Evolutionary conservation across 345 rosid species (phyloP).

Genomic region (Lumnitzera racemosa): DNA sequence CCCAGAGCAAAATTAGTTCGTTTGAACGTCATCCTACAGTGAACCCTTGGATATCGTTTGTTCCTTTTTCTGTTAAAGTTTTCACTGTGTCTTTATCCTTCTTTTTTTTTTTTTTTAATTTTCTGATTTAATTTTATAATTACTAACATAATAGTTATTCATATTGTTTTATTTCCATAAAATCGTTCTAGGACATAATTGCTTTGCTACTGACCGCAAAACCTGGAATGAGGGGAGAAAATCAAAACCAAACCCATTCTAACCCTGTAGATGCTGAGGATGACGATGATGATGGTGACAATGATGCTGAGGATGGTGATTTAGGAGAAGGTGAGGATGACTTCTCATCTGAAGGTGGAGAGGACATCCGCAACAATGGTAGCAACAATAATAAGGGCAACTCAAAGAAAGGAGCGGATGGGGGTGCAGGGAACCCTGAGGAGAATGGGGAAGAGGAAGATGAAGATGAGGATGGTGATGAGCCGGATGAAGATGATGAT

Average conservation of each 20-base stretch:
- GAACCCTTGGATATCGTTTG: too few relatives aligned
- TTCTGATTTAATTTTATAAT: too few relatives aligned
- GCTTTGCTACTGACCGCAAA: slow-evolving; percentile 12
- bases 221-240: slow-evolving; percentile 25
- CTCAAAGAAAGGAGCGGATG: slow-evolving; percentile 35
- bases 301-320: slow-evolving; percentile 30
- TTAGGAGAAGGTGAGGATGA: slow-evolving; percentile 54
- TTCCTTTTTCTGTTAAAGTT: too few relatives aligned
- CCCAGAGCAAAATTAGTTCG: too few relatives aligned
- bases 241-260: slow-evolving; percentile 10
- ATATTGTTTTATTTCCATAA: too few relatives aligned
- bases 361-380: slow-evolving; percentile 24
- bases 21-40: too few relatives aligned
- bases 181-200: too few relatives aligned
- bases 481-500: slow-evolving; percentile 15
- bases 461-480: slow-evolving; percentile 23
- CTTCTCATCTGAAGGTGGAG: slow-evolving; percentile 47
- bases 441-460: slow-evolving; percentile 41
- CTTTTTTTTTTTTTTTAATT: too few relatives aligned
- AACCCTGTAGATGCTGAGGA: slow-evolving; percentile 57
- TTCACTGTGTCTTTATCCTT: too few relatives aligned
- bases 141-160: too few relatives aligned
- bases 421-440: slow-evolving; percentile 33
- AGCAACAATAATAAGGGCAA: slow-evolving; percentile 32
- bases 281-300: slow-evolving; percentile 29